A percentile compares a stretch with the other conserved stretches of the same genome.
Conservation (phyloP, 768 basidiomycete species). For the Daedalea quercina region DNA sequence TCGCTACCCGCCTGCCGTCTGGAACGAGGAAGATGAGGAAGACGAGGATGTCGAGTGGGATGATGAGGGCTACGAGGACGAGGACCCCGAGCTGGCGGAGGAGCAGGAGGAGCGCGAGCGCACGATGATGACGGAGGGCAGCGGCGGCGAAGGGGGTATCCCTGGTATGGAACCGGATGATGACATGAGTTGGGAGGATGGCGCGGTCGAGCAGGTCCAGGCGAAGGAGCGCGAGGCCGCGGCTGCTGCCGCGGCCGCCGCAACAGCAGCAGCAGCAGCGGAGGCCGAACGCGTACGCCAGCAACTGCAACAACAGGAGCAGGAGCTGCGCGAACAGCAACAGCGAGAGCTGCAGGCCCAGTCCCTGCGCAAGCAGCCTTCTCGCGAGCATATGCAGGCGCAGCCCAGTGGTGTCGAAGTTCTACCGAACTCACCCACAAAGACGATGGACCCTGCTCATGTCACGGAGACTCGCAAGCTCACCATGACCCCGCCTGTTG, state of each 20-base stretch:
- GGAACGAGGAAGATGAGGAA: constrained; percentile 69
- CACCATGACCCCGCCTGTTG: constrained; percentile 73
- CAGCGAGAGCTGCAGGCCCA: constrained; percentile 24
- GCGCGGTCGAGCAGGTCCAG: constrained; percentile 43
- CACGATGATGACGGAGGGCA: constrained; percentile 24
- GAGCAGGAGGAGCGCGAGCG: constrained; percentile 43
- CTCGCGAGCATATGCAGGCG: constrained; percentile 40
- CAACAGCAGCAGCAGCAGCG: too few relatives aligned
- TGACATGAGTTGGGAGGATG: constrained; percentile 85
- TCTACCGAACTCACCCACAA: constrained; percentile 20
- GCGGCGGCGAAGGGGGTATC: constrained; percentile 20
- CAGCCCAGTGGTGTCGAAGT: constrained; percentile 6
- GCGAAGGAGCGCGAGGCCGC: constrained; percentile 4
- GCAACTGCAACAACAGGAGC: constrained; percentile 11
- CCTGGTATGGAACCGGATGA: constrained; percentile 64
- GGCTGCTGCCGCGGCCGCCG: constrained; percentile 4
- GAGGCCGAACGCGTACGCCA: constrained; percentile 10
- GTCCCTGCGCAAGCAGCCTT: constrained; percentile 35
- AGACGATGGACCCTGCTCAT: constrained; percentile 58
- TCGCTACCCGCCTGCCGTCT: constrained; percentile 77
- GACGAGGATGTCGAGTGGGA: constrained; percentile 58
- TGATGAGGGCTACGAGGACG: constrained; percentile 61
- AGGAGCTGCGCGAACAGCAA: constrained; percentile 11
- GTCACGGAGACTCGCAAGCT: constrained; percentile 70
- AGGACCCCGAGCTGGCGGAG: constrained; percentile 55